Conservation (phyloP, 2,329 filamentous ascomycete species). For the Cladobotryum mycophilum region DNA sequence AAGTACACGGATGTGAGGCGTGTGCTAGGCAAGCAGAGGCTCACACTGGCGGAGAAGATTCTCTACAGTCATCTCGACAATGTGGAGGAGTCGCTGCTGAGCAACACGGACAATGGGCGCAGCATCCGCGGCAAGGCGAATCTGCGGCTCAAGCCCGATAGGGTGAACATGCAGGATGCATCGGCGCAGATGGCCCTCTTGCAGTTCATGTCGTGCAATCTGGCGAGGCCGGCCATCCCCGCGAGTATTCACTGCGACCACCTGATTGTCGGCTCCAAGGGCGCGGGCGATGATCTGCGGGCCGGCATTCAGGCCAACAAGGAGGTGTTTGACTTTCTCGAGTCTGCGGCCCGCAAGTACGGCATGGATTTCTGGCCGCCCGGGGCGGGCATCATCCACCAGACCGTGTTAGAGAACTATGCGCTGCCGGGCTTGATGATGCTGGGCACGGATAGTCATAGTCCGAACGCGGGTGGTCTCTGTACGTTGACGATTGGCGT, state of each 20-base stretch:
- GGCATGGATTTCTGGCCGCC: conserved; percentile 96
- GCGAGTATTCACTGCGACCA: conserved; percentile 99
- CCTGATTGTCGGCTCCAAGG: conserved; percentile 92
- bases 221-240: conserved; percentile 84
- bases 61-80: conserved; percentile 92
- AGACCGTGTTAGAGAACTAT: conserved; percentile 97
- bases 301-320: conserved; percentile 86
- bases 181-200: conserved; percentile 97
- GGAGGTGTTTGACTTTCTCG: conserved; percentile 95
- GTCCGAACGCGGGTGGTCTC: conserved; percentile 91
- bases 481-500: conserved; percentile 95
- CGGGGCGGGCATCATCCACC: conserved; percentile 92
- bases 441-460: conserved; percentile 96
- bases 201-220: conserved; percentile 96
- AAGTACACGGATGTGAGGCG: conserved; percentile 69
- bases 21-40: conserved; percentile 59
- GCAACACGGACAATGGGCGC: conserved; percentile 74
- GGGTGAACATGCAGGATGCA: conserved; percentile 98
- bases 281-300: conserved; percentile 77
- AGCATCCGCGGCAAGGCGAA: conserved; percentile 83
- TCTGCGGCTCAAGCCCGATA: conserved; percentile 92
- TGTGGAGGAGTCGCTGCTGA: conserved; percentile 79
- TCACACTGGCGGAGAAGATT: conserved; percentile 96
- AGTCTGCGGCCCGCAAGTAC: conserved; percentile 84
- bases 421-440: conserved; percentile 97